Conservation (phyloP, 2,329 filamentous ascomycete genomes). For the Aulographum hederae region DNA sequence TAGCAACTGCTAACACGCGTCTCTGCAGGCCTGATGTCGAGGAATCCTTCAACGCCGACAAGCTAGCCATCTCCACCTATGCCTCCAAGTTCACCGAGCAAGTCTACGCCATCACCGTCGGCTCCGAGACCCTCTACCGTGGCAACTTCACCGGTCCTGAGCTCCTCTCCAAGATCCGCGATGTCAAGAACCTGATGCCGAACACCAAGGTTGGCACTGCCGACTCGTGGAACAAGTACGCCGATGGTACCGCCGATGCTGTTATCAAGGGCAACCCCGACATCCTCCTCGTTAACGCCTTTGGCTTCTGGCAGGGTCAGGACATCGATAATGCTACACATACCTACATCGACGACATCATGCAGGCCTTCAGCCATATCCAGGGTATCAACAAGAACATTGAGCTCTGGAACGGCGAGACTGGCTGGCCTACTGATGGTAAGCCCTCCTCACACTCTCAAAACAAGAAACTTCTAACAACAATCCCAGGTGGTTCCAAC, state of each 20-base stretch:
- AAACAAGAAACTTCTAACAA: conserved; percentile 6
- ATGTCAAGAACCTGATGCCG: conserved; percentile 32
- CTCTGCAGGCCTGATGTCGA: conserved; percentile 38
- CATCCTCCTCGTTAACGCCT: conserved; percentile 49
- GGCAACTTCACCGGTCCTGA: conserved; percentile 43
- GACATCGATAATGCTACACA: conserved; percentile 37
- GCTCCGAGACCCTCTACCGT: conserved; percentile 53
- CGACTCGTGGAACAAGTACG: conserved; percentile 56
- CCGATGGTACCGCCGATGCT: conserved; percentile 48
- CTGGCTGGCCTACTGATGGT: conserved; percentile 43
- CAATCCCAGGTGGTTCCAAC: conserved; percentile 32
- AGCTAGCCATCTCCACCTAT: conserved; percentile 34
- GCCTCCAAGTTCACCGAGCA: conserved; percentile 33
- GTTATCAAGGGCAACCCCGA: conserved; percentile 41
- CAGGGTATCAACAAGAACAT: conserved; percentile 38
- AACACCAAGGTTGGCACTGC: conserved; percentile 41
- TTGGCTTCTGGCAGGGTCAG: conserved; percentile 55
- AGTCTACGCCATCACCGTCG: conserved; percentile 51
- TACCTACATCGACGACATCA: conserved; percentile 50
- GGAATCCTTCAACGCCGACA: conserved; percentile 42
- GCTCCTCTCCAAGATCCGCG: conserved; percentile 42
- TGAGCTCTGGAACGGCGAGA: conserved; percentile 53
- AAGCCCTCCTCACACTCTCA: conserved; percentile 1
- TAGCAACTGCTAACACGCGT: neutral
- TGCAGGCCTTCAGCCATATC: conserved; percentile 43